Conservation (phyloP, 768 basidiomycete species). For the Leccinum longicurvipes region DNA sequence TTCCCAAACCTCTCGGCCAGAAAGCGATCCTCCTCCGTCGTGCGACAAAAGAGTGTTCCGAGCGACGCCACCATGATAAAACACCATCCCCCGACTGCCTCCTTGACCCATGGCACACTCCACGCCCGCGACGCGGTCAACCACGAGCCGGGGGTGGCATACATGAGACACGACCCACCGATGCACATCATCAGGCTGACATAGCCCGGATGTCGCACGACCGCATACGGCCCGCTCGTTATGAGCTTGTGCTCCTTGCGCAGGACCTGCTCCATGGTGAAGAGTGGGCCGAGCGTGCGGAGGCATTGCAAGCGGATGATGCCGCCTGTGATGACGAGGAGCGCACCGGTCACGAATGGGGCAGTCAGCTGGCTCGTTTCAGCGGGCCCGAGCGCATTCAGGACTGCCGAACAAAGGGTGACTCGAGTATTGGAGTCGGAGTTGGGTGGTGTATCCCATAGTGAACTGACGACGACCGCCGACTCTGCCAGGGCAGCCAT, state of each 20-base stretch:
- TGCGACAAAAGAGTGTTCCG: constrained; percentile 11
- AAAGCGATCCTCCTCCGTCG: constrained; percentile 19
- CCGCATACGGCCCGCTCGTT: constrained; percentile 26
- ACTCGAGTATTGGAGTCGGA: background rate
- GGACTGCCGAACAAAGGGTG: background rate
- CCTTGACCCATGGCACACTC: background rate
- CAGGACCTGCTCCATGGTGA: constrained; percentile 20
- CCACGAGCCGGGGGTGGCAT: constrained; percentile 1
- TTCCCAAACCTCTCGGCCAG: constrained; percentile 15
- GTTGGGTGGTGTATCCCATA: background rate
- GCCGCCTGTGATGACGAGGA: constrained; percentile 3
- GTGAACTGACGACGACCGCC: background rate
- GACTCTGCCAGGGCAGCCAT: background rate
- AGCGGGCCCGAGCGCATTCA: constrained; percentile 9
- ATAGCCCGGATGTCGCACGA: constrained; percentile 31
- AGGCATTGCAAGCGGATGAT: constrained; percentile 12
- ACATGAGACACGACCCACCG: background rate
- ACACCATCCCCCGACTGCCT: background rate
- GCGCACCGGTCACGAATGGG: constrained; percentile 4
- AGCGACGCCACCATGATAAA: background rate
- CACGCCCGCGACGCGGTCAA: constrained; percentile 2
- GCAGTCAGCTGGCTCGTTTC: background rate
- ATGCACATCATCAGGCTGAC: constrained; percentile 2
- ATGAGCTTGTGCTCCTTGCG: constrained; percentile 22
- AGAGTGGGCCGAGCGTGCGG: constrained; percentile 18